These are phyloP conservation scores for Circinella minor DNA, from an alignment of 371 early-diverging fungal species.

Conservation along the genomic window DNA sequence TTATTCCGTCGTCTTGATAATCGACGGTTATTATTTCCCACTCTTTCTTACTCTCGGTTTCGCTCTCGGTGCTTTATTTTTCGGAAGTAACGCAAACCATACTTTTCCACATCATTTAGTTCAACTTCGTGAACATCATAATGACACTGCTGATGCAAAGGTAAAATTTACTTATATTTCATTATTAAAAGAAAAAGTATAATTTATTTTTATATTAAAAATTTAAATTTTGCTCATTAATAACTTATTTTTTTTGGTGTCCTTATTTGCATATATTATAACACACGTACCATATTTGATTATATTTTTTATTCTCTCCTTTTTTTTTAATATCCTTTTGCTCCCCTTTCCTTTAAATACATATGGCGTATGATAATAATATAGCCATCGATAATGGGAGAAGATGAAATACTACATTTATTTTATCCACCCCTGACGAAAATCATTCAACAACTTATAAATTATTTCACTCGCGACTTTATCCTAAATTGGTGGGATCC, in stretches of 20 bases:
- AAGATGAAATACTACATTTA: constrained; percentile 12
- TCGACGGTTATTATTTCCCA: constrained; percentile 36
- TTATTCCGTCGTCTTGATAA: constrained; percentile 30
- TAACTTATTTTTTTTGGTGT: no score
- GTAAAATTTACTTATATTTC: not conserved
- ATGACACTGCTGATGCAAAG: not conserved
- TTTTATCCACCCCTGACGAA: constrained; percentile 41
- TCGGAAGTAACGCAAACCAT: constrained; percentile 12
- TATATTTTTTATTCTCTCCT: not conserved
- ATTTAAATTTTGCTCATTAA: no score
- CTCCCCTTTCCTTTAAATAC: constrained; percentile 2
- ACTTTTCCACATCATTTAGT: not conserved
- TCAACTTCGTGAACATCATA: constrained; percentile 3
- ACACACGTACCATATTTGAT: not conserved
- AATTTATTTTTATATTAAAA: no score
- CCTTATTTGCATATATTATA: not conserved
- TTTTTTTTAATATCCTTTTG: not conserved
- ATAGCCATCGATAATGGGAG: constrained; percentile 1
- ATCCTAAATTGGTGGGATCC: constrained; percentile 56
- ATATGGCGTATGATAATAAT: not conserved
- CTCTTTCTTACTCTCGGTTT: constrained; percentile 35
- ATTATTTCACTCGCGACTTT: constrained; percentile 54
- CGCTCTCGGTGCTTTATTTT: constrained; percentile 26
- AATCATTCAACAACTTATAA: constrained; percentile 40
- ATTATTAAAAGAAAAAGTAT: no score